These are phyloP conservation scores for Lactarius hengduanensis DNA, from an alignment of 768 basidiomycete genomes.

Conservation along the genomic window DNA sequence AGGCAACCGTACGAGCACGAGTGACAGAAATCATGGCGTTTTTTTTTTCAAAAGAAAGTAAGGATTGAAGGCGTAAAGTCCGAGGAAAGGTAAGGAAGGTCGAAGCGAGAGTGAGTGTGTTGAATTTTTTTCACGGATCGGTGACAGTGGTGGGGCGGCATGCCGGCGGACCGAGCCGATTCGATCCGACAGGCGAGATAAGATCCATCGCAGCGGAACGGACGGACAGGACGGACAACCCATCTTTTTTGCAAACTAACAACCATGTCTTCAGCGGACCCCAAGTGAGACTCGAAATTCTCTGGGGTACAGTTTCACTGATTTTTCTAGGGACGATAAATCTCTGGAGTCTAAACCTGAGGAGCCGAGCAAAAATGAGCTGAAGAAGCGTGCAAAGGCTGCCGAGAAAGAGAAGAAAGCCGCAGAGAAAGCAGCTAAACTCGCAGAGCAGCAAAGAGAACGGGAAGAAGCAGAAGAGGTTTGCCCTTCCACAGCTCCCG, in stretches of 20 bases:
- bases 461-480: constrained; percentile 66
- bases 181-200: constrained; percentile 12
- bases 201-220: constrained; percentile 9
- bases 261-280: constrained; percentile 24
- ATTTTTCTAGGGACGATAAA: constrained; percentile 5
- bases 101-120: constrained; percentile 8
- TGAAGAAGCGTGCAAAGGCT: constrained; percentile 90
- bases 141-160: not conserved
- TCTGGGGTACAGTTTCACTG: not conserved
- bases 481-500: constrained; percentile 21
- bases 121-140: constrained; percentile 18
- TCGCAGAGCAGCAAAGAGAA: constrained; percentile 69
- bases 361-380: constrained; percentile 79
- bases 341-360: constrained; percentile 28
- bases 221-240: not conserved
- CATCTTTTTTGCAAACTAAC: not conserved
- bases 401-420: constrained; percentile 89
- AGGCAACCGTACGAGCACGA: constrained; percentile 50
- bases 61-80: constrained; percentile 31
- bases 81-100: constrained; percentile 10
- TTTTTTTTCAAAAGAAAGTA: constrained; percentile 27
- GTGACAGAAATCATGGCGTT: constrained; percentile 42
- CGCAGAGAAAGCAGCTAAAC: constrained; percentile 80
- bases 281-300: constrained; percentile 8
- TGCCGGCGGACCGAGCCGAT: constrained; percentile 8